Evolutionary conservation across 768 basidiomycete species (phyloP).

Genomic region (Leccinum longicurvipes): DNA sequence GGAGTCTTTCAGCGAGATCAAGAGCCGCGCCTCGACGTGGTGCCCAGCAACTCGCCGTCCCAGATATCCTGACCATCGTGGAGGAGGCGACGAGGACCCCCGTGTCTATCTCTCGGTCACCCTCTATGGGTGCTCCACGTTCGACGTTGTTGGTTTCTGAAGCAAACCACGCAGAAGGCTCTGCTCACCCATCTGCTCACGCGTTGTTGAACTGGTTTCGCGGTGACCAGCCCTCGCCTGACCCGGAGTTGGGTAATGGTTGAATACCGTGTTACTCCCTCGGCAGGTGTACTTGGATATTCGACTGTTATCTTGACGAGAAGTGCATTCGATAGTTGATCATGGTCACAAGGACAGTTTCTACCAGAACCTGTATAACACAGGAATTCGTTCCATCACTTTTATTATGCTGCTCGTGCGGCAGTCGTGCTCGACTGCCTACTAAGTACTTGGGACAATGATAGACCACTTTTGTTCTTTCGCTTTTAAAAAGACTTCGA

Average conservation of each 20-base stretch:
- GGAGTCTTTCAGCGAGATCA: neutral
- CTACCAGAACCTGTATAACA: neutral
- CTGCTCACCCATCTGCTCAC: neutral
- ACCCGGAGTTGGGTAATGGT: neutral
- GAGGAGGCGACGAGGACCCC: constrained; percentile 6
- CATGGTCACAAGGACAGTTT: neutral
- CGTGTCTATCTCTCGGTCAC: neutral
- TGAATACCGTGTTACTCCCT: neutral
- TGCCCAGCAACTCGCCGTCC: neutral
- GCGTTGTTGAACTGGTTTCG: constrained; percentile 1
- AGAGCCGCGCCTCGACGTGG: neutral
- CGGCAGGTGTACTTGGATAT: neutral
- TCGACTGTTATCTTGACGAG: no score
- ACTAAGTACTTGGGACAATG: no score
- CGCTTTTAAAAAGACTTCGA: neutral
- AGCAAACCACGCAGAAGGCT: neutral
- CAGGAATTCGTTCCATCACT: neutral
- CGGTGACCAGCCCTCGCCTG: neutral
- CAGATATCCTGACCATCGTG: constrained; percentile 7
- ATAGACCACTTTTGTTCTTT: neutral
- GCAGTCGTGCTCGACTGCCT: no score
- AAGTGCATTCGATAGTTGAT: neutral
- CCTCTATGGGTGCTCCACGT: neutral
- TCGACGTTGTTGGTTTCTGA: neutral
- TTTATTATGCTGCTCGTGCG: neutral